Percentiles rank a stretch among this genome's conserved stretches.
Evolutionary conservation across 1,284 basidiomycete species (phyloP).

Genomic region (Fomitiporia mediterranea): DNA sequence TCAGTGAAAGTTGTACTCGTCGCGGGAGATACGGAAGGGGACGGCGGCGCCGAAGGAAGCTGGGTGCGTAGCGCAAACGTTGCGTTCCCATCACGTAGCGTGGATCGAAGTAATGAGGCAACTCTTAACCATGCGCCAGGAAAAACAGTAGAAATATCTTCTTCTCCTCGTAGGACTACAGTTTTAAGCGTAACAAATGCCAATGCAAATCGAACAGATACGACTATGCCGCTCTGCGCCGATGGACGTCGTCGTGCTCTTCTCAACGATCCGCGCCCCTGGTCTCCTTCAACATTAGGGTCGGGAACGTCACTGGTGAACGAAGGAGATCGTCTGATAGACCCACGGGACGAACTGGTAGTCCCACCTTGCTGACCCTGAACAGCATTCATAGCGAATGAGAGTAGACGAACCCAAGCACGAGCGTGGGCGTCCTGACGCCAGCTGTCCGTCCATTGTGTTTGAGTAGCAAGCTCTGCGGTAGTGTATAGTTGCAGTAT

Average conservation of each 20-base stretch:
- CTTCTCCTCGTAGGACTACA: slow-evolving; percentile 57
- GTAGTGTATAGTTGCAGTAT: slow-evolving; percentile 51
- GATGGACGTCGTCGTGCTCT: slow-evolving; percentile 12
- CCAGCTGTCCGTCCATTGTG: slow-evolving; percentile 40
- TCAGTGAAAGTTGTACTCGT: slow-evolving; percentile 13
- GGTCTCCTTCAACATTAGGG: slow-evolving; percentile 40
- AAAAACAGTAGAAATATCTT: slow-evolving; percentile 48
- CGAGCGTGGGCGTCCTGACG: slow-evolving; percentile 42
- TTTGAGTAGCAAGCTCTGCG: slow-evolving; percentile 39
- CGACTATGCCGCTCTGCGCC: neutral
- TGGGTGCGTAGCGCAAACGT: slow-evolving; percentile 43
- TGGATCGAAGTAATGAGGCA: slow-evolving; percentile 42
- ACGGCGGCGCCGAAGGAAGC: slow-evolving; percentile 39
- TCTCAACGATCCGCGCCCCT: neutral
- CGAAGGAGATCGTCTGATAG: slow-evolving; percentile 20
- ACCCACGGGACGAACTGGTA: slow-evolving; percentile 19
- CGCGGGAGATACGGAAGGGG: slow-evolving; percentile 37
- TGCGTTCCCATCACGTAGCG: slow-evolving; percentile 56
- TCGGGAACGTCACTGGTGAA: slow-evolving; percentile 28
- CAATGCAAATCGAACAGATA: slow-evolving; percentile 11
- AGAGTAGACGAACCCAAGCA: slow-evolving; percentile 64
- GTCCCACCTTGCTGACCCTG: slow-evolving; percentile 27
- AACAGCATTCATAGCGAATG: slow-evolving; percentile 51
- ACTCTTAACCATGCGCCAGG: slow-evolving; percentile 62
- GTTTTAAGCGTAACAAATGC: slow-evolving; percentile 44